Evolutionary conservation across 371 early-diverging fungal genomes (phyloP).

Genomic region (Rhizopus microsporus): DNA sequence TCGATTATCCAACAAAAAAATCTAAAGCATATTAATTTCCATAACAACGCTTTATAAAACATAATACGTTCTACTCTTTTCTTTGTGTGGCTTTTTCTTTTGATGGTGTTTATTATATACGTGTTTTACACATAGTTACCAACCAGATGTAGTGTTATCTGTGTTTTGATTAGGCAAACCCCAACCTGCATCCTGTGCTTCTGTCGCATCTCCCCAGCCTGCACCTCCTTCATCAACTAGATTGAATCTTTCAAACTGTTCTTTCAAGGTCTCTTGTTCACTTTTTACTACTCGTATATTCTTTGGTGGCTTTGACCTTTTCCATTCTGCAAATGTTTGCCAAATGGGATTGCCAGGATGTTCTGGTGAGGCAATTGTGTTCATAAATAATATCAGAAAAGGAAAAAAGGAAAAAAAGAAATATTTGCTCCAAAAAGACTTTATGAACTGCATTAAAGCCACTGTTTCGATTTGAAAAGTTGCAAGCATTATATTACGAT

Average conservation of each 20-base stretch:
- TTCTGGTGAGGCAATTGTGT: slow-evolving; percentile 6
- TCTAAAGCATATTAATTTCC: no score
- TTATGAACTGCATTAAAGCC: no score
- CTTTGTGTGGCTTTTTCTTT: no score
- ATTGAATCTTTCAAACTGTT: slow-evolving; percentile 18
- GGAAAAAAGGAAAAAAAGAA: slow-evolving; percentile 1
- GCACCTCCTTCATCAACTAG: slow-evolving; percentile 11
- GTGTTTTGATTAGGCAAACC: slow-evolving; percentile 10
- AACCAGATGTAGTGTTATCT: background rate
- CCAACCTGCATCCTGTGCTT: slow-evolving; percentile 24
- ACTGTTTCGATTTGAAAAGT: no score
- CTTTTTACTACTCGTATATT: slow-evolving; percentile 9
- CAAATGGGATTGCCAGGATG: slow-evolving; percentile 31
- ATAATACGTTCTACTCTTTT: no score
- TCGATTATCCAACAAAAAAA: no score
- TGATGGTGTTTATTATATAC: no score
- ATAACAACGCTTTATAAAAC: no score
- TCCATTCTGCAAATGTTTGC: slow-evolving; percentile 25
- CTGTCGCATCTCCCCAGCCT: slow-evolving; percentile 25
- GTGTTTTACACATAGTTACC: no score
- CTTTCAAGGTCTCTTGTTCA: slow-evolving; percentile 12
- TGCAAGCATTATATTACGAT: no score
- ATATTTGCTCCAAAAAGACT: background rate
- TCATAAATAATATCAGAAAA: slow-evolving; percentile 3
- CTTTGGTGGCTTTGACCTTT: slow-evolving; percentile 10